Base-by-base conservation (phyloP, 176 grass and related monocot genomes). In the Microstegium vimineum region DNA sequence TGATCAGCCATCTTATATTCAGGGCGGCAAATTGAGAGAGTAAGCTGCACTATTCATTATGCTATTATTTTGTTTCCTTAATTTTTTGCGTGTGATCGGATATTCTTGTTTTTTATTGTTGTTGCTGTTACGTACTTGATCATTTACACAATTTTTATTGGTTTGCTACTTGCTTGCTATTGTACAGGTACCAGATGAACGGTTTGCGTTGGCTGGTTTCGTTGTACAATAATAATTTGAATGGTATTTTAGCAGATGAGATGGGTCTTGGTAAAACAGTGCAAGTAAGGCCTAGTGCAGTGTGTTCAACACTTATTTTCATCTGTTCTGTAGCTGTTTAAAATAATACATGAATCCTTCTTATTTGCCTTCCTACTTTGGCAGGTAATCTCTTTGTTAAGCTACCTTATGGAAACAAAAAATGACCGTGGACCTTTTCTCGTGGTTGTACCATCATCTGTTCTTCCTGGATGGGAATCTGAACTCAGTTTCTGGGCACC, bases 231-330 rank as follows among this genome's bases (percentile, higher is more conserved):
- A 98, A 98, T 75, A 91, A 94, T 81, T 89, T 98, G 81, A 98
- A 98, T 74, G 95, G 95, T 76, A 98, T 98, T 86, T 86, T 98
- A 83, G 95, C 95, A 71, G 95, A 98, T 91, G 95, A 98, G 86
- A 98, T 98, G 95, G 95, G 95, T 79, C 95, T 98, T 81, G 95
- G 95, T 72, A 98, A 98, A 98, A 98, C 95, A 85, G 95, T 98
- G 59, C 95, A 98, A 88, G 96, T 99, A 90, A 80, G 84, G 43
- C 59, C 47, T 60, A 83, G 10, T 82, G 66, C 32, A 78, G 41
- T 79, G 45, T 59, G 83, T 31, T 93, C 34, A 74, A 27, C 23
- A 68, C 84, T 69, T 85, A 9, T 82, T 47, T 66, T 37, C 4
- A 49, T 70, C 28, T 46, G 17, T 31, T 84, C 34, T 43, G 15